Evolutionary conservation across 345 rosid species (phyloP).

Genomic region (Bruguiera sexangula): DNA sequence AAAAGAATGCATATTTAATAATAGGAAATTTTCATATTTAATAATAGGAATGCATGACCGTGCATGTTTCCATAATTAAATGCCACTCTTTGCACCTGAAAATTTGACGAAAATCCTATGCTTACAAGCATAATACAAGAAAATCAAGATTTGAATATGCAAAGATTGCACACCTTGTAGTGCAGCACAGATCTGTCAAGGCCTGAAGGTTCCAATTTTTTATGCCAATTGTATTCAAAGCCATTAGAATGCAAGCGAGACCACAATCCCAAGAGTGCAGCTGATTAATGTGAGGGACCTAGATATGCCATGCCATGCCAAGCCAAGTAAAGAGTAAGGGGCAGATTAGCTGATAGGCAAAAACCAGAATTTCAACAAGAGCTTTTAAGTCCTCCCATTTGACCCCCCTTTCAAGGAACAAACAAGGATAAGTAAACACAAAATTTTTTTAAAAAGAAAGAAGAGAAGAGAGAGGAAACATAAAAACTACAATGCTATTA

Average conservation of each 20-base stretch:
- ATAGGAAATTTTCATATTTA: background rate
- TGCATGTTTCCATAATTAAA: too few species aligned
- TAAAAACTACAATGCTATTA: constrained; percentile 26
- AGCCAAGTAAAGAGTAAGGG: background rate
- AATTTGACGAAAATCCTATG: background rate
- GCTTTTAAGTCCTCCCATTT: background rate
- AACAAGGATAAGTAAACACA: background rate
- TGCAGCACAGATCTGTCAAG: constrained; percentile 66
- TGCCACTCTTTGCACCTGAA: background rate
- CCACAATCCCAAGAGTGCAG: constrained; percentile 92
- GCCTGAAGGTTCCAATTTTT: constrained; percentile 45
- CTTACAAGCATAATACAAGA: background rate
- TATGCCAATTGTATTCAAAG: constrained; percentile 67
- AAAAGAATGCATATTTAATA: background rate
- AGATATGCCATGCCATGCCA: constrained; percentile 5
- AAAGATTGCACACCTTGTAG: constrained; percentile 56
- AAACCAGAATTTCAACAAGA: background rate
- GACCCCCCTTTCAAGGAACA: background rate
- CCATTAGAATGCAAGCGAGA: constrained; percentile 88
- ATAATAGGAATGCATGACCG: too few species aligned
- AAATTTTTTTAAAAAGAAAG: background rate
- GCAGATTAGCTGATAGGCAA: background rate
- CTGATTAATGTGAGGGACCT: constrained; percentile 87
- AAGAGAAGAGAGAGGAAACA: background rate
- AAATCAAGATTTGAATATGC: background rate